Evolutionary conservation across 345 rosid species (phyloP).

Genomic region (Salix purpurea): DNA sequence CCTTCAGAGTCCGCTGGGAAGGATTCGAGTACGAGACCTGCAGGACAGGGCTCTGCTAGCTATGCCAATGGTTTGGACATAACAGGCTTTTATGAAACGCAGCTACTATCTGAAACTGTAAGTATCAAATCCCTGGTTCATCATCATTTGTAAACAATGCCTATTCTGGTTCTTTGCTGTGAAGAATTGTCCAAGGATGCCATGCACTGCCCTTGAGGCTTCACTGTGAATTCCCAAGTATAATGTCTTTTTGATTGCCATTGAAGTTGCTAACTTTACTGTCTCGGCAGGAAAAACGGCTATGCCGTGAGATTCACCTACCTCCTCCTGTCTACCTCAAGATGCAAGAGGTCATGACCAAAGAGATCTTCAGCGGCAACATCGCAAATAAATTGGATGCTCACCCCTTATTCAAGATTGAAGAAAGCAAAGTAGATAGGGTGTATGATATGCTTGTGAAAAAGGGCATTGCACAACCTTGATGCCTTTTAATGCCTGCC

Average conservation of each 20-base stretch:
- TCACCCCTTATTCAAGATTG: constrained; percentile 70
- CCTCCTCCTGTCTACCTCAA: constrained; percentile 73
- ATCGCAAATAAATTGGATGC: constrained; percentile 74
- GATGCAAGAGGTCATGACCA: constrained; percentile 78
- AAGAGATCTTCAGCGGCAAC: constrained; percentile 72
- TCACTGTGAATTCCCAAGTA: background rate
- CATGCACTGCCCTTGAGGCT: background rate
- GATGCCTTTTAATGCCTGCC: background rate
- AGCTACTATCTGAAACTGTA: constrained; percentile 79
- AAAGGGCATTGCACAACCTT: constrained; percentile 80
- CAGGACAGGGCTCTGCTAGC: constrained; percentile 59
- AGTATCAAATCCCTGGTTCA: constrained; percentile 19
- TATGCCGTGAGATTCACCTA: constrained; percentile 66
- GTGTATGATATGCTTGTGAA: constrained; percentile 91
- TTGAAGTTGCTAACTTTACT: constrained; percentile 2
- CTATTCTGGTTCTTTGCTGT: background rate
- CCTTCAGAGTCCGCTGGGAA: constrained; percentile 37
- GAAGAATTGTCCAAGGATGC: background rate
- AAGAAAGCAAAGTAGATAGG: constrained; percentile 68
- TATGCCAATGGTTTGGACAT: constrained; percentile 53
- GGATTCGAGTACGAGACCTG: constrained; percentile 41
- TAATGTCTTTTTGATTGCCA: background rate
- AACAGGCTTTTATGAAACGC: constrained; percentile 53
- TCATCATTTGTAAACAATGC: background rate
- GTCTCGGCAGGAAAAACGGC: constrained; percentile 74